These are phyloP conservation scores for Aspergillus mulundensis DNA, from an alignment of 495 filamentous ascomycete species.

Conservation along the genomic window DNA sequence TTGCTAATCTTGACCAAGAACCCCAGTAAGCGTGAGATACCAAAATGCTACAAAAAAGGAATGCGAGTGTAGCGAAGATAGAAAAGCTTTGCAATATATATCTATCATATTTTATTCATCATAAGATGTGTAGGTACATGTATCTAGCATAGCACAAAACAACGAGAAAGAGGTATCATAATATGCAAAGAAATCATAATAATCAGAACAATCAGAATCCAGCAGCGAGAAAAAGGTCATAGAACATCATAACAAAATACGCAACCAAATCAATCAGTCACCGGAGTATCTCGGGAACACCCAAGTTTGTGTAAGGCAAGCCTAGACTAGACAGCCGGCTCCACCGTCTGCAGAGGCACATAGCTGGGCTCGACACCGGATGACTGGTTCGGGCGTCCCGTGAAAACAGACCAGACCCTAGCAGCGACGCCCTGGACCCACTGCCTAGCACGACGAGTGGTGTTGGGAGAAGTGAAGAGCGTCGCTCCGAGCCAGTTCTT, in stretches of 20 bases:
- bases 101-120: background rate
- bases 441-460: constrained; percentile 15
- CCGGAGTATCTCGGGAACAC: no score
- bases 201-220: background rate
- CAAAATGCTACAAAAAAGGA: no score
- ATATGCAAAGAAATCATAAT: background rate
- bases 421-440: constrained; percentile 17
- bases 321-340: constrained; percentile 27
- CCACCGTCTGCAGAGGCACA: constrained; percentile 43
- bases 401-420: constrained; percentile 26
- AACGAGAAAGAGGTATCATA: background rate
- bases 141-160: background rate
- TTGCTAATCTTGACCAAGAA: no score
- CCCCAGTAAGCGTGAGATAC: no score
- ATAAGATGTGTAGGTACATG: background rate
- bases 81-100: background rate
- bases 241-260: background rate
- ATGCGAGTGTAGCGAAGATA: background rate
- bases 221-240: background rate
- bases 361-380: constrained; percentile 37
- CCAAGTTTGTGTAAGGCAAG: no score
- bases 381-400: constrained; percentile 23
- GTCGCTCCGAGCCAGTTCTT: constrained; percentile 34
- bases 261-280: background rate
- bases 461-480: constrained; percentile 12